Percentiles rank a stretch among this genome's conserved stretches.
These are phyloP conservation scores for Mycosphaerelloides madeirae DNA, from an alignment of 2,329 filamentous ascomycete genomes.

Conservation along the genomic window DNA sequence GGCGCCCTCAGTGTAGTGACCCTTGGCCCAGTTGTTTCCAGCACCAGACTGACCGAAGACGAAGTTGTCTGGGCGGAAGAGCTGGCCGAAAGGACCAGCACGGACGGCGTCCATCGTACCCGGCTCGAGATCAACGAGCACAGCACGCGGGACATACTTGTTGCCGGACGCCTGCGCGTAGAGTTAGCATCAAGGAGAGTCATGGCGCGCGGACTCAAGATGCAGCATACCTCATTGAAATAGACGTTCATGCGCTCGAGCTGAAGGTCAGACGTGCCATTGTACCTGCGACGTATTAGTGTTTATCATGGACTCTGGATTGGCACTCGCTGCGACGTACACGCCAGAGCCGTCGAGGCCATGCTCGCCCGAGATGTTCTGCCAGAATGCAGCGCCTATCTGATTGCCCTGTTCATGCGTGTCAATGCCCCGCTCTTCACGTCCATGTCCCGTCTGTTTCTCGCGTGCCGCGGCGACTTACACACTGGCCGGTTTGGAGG, in stretches of 20 bases:
- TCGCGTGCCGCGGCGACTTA: slow-evolving; percentile 50
- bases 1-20: slow-evolving; percentile 99
- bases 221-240: slow-evolving; percentile 75
- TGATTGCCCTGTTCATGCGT: slow-evolving; percentile 77
- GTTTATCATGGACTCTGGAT: neutral
- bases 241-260: slow-evolving; percentile 99
- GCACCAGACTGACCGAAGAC: slow-evolving; percentile 99
- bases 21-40: slow-evolving; percentile 99
- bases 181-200: slow-evolving; percentile 5
- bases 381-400: slow-evolving; percentile 99
- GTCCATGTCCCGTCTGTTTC: slow-evolving; percentile 20
- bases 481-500: slow-evolving; percentile 99
- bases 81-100: slow-evolving; percentile 94
- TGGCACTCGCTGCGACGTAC: slow-evolving; percentile 54
- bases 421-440: slow-evolving; percentile 16
- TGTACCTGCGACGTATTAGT: slow-evolving; percentile 63
- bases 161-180: slow-evolving; percentile 74
- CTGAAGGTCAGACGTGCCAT: slow-evolving; percentile 96
- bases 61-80: slow-evolving; percentile 99
- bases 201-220: neutral
- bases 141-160: slow-evolving; percentile 99
- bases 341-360: slow-evolving; percentile 96
- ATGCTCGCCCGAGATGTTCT: slow-evolving; percentile 64
- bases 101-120: slow-evolving; percentile 99
- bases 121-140: slow-evolving; percentile 98